Evolutionary conservation across 208 protist species (phyloP).

Genomic region (Crithidia acanthocephali): DNA sequence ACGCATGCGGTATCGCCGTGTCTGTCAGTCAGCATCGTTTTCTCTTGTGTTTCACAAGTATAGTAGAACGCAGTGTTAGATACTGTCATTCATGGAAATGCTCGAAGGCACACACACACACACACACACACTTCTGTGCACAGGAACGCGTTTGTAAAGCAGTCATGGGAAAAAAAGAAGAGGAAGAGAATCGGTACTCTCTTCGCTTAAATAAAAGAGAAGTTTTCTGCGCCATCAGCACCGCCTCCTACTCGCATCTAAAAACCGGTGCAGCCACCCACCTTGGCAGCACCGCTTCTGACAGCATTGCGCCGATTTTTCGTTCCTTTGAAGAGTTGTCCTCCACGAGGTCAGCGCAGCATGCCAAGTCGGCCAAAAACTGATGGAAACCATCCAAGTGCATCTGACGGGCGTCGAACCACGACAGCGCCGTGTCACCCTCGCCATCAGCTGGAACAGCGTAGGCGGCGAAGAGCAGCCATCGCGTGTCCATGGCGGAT

Average conservation of each 20-base stretch:
- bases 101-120: too few relatives aligned
- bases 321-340: neutral
- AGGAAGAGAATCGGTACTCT: too few relatives aligned
- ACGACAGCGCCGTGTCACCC: neutral
- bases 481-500: neutral
- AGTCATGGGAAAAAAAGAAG: too few relatives aligned
- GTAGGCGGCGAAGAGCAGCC: conserved; percentile 1
- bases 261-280: conserved; percentile 7
- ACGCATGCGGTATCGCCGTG: too few relatives aligned
- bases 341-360: neutral
- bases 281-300: conserved; percentile 2
- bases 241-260: neutral
- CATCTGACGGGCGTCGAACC: neutral
- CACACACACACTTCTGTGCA: too few relatives aligned
- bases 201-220: too few relatives aligned
- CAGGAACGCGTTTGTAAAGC: too few relatives aligned
- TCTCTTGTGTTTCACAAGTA: too few relatives aligned
- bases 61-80: too few relatives aligned
- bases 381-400: neutral
- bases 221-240: too few relatives aligned
- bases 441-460: neutral
- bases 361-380: neutral
- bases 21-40: too few relatives aligned
- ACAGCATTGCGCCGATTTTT: neutral
- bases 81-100: too few relatives aligned